Evolutionary conservation across 1,284 basidiomycete species (phyloP).

Genomic region (Laetiporus sulphureus): DNA sequence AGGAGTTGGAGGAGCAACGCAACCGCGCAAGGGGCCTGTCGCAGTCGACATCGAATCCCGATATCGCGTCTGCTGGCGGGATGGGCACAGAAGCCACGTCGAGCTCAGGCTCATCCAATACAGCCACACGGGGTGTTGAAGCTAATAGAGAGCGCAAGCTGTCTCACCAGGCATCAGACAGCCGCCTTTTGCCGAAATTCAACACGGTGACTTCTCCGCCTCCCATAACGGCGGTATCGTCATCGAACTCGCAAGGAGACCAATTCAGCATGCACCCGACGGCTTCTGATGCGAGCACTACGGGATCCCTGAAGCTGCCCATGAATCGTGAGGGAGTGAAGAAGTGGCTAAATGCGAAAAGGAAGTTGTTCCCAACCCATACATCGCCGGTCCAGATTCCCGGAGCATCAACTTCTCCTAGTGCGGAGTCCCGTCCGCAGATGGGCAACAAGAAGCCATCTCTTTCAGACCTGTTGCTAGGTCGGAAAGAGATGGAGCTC

Average conservation of each 20-base stretch:
- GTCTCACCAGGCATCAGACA: conserved; percentile 65
- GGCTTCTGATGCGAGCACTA: conserved; percentile 29
- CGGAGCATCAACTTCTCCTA: conserved; percentile 27
- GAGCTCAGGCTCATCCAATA: conserved; percentile 42
- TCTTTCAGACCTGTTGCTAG: conserved; percentile 52
- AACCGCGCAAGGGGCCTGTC: conserved; percentile 46
- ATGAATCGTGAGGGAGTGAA: conserved; percentile 68
- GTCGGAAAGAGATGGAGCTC: conserved; percentile 47
- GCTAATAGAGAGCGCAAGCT: conserved; percentile 49
- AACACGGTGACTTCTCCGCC: conserved; percentile 30
- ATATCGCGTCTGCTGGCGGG: conserved; percentile 43
- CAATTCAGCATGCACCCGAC: conserved; percentile 35
- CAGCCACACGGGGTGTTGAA: conserved; percentile 47
- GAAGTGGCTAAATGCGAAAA: conserved; percentile 63
- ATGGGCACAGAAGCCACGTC: conserved; percentile 37
- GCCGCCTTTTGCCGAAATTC: conserved; percentile 50
- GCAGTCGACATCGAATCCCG: conserved; percentile 56
- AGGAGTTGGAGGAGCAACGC: conserved; percentile 66
- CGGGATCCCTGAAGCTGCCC: conserved; percentile 52
- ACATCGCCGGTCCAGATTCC: conserved; percentile 34
- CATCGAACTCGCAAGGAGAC: conserved; percentile 42
- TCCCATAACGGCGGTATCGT: conserved; percentile 35
- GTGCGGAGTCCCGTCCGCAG: conserved; percentile 22
- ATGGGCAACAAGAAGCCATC: conserved; percentile 49
- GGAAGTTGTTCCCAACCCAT: conserved; percentile 41